Conservation (phyloP, 1,284 basidiomycete genomes). For the Ganoderma sp. region DNA sequence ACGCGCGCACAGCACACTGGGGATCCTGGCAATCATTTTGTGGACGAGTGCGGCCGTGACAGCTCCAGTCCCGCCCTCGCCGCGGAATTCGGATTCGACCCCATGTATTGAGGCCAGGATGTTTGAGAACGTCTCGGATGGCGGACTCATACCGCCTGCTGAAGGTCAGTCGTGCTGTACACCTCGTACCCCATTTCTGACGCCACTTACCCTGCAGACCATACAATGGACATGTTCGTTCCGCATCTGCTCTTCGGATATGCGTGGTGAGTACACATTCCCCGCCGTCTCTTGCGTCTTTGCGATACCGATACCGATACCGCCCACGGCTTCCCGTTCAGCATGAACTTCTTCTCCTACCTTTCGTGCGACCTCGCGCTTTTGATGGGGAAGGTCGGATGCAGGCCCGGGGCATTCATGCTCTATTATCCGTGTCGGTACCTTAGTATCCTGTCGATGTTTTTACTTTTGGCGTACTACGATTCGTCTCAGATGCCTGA, state of each 20-base stretch:
- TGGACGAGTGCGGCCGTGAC: not conserved
- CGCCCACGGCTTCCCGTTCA: not conserved
- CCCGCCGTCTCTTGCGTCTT: not conserved
- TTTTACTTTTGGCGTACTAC: conserved; percentile 16
- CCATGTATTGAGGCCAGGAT: not conserved
- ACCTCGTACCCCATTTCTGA: not conserved
- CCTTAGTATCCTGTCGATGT: conserved; percentile 18
- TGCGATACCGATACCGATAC: not conserved
- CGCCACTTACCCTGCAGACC: conserved; percentile 7
- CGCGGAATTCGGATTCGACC: not conserved
- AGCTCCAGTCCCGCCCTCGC: not conserved
- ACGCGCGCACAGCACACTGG: not conserved
- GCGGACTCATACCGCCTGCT: not conserved
- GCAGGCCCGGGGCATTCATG: conserved; percentile 20
- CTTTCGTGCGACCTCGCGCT: conserved; percentile 22
- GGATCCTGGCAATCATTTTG: not conserved
- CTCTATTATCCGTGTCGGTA: conserved; percentile 27
- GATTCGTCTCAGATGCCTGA: conserved; percentile 5
- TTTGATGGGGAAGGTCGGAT: conserved; percentile 18
- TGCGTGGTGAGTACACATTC: conserved; percentile 18
- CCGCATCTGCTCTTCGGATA: conserved; percentile 22
- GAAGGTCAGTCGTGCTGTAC: not conserved
- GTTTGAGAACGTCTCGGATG: not conserved
- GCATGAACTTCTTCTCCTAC: conserved; percentile 21
- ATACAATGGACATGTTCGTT: conserved; percentile 16